Conservation (phyloP, 352 stramenopile genomes). For the Globisporangium splendens region DNA sequence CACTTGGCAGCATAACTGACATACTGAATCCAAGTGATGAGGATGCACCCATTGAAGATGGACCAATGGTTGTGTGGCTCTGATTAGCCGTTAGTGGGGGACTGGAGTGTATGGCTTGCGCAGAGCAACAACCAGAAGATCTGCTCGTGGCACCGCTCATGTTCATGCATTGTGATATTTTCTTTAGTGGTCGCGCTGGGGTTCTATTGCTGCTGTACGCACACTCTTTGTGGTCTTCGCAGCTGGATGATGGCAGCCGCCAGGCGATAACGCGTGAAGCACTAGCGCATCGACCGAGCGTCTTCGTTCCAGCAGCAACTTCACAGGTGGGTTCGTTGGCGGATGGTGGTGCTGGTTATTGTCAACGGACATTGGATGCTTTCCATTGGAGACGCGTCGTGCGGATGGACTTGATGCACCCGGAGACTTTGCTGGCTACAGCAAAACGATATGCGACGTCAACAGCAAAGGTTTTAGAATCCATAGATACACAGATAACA, state of each 20-base stretch:
- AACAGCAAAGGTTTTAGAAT: not conserved
- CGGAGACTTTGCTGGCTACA: constrained; percentile 2
- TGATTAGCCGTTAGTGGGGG: too few species aligned
- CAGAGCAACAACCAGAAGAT: too few species aligned
- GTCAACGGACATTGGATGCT: not conserved
- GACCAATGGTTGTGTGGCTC: too few species aligned
- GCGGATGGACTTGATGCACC: not conserved
- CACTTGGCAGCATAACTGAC: too few species aligned
- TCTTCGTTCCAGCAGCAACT: constrained; percentile 52
- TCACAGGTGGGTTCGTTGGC: constrained; percentile 59
- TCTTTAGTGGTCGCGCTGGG: too few species aligned
- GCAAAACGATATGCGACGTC: not conserved
- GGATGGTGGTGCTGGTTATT: constrained; percentile 8
- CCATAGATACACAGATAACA: not conserved
- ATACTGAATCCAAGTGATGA: too few species aligned
- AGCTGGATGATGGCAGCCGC: not conserved
- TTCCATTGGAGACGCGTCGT: not conserved
- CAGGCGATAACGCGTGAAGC: not conserved
- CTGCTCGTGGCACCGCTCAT: too few species aligned
- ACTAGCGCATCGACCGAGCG: constrained; percentile 22
- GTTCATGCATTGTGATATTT: too few species aligned
- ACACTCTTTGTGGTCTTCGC: not conserved
- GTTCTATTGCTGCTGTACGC: not conserved
- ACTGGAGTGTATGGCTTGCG: too few species aligned
- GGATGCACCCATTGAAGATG: too few species aligned